phyloP scores from a whole-genome alignment of 805 yeast species.

The Groenewaldozyma salmanticensis region DNA sequence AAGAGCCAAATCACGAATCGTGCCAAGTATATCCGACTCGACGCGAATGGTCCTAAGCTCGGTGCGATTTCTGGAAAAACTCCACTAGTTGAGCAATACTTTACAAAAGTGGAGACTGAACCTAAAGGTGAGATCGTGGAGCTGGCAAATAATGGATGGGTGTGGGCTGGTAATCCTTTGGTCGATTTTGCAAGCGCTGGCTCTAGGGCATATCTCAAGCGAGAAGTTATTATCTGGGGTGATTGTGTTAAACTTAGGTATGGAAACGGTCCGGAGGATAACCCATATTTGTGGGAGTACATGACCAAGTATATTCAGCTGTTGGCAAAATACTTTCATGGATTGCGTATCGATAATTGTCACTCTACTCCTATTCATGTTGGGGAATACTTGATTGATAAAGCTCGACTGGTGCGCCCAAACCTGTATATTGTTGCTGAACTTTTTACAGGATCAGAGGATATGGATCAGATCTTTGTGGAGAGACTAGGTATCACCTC shows the following conservation, averaged over 20 bases:
- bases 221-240: constrained; percentile 96
- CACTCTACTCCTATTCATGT: constrained; percentile 96
- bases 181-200: constrained; percentile 82
- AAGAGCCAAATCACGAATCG: constrained; percentile 65
- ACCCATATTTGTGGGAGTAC: constrained; percentile 82
- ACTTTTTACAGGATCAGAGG: constrained; percentile 85
- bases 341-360: constrained; percentile 89
- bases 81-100: constrained; percentile 81
- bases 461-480: constrained; percentile 79
- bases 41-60: constrained; percentile 68
- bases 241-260: constrained; percentile 92
- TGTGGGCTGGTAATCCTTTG: constrained; percentile 93
- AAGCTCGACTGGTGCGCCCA: constrained; percentile 78
- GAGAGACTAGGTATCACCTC: constrained; percentile 85
- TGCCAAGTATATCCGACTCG: constrained; percentile 66
- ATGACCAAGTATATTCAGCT: constrained; percentile 68
- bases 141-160: constrained; percentile 95
- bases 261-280: constrained; percentile 67
- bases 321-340: constrained; percentile 69
- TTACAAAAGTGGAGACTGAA: constrained; percentile 53
- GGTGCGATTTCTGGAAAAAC: constrained; percentile 46
- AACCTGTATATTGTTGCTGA: constrained; percentile 91
- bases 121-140: constrained; percentile 51
- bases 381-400: constrained; percentile 78
- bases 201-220: constrained; percentile 71